Evolutionary conservation across 345 rosid genomes (phyloP).

Genomic region (Aegle marmelos): DNA sequence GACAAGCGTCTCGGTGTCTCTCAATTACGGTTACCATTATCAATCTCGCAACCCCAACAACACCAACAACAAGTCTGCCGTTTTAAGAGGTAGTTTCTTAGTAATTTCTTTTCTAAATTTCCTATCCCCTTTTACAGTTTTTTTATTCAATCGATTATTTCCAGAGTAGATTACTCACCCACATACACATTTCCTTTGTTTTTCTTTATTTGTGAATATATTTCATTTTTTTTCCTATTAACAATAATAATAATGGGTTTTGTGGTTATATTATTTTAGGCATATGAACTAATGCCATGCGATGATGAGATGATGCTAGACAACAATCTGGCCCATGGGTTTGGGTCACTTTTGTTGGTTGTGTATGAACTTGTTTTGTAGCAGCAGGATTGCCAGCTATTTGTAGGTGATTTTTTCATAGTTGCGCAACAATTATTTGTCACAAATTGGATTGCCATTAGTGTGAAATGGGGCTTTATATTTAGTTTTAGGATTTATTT

Average conservation of each 20-base stretch:
- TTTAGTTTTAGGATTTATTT: neutral
- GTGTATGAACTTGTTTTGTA: too few species aligned
- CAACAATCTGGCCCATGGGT: neutral
- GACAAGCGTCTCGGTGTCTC: too few species aligned
- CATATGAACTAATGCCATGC: neutral
- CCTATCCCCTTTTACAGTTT: too few species aligned
- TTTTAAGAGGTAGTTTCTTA: neutral
- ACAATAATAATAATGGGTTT: neutral
- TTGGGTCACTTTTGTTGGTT: neutral
- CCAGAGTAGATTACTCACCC: neutral
- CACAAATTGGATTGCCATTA: neutral
- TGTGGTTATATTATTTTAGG: neutral
- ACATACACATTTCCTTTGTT: neutral
- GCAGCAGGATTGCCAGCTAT: too few species aligned
- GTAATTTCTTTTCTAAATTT: neutral
- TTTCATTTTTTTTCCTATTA: too few species aligned
- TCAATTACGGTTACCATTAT: neutral
- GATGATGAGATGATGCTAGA: neutral
- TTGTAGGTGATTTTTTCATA: neutral
- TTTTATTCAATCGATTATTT: neutral
- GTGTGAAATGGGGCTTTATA: neutral
- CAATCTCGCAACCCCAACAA: neutral
- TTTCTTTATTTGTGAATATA: too few species aligned
- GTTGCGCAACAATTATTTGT: neutral
- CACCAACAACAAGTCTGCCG: neutral